Evolutionary conservation across 495 filamentous ascomycete genomes (phyloP), one percentile per base, ranked within the genome.

Genomic region (Penicillium steckii): DNA sequence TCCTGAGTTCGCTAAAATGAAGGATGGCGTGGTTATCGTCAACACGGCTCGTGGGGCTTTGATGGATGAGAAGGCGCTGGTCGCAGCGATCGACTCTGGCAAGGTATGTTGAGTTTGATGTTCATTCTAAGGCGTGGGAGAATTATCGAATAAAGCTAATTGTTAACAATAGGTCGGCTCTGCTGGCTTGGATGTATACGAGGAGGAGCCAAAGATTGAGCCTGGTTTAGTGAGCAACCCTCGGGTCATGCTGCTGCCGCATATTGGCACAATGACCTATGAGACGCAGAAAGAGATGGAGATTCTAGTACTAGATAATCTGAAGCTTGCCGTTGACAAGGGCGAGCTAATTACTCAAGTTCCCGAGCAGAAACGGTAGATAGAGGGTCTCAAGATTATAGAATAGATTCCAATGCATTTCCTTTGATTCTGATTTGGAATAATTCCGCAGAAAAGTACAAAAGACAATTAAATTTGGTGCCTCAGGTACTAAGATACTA

Each of bases 31-130:
- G 12, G 88, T 90, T 60, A 78, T 93, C 46, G 82, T 93, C 13
- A 95, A 95, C 63, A 92, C 91, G 3, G 89, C 90, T 4, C 81
- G 90, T 5, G 90, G 90, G 18, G 87, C 86, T 25, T 71, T 90
- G 49, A 83, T 93, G 30, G 86, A 95, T 58, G 90, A 95, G 76
- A 72, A 78, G 57, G 87, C 86, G 12, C 81, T 91, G 18, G 89
- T 89, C 8, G 74, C 78, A 19, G 86, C 88, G 0, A 68, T 93
- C 1, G 79, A 86, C 15, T 80, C 76, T 2, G 87, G 87, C 8
- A 83, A 86, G 68, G 87, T 90, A 49, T 74, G 72, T 38, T 9
- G 41, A 77, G 12, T 55, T 58, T 44, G 29, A 24, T n/a, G n/a
- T n/a, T n/a, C n/a, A n/a, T n/a, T n/a, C n/a, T n/a, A n/a, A n/a